Evolutionary conservation across 148 eudicot genomes (phyloP).

Genomic region (Salicornia ramosissima): DNA sequence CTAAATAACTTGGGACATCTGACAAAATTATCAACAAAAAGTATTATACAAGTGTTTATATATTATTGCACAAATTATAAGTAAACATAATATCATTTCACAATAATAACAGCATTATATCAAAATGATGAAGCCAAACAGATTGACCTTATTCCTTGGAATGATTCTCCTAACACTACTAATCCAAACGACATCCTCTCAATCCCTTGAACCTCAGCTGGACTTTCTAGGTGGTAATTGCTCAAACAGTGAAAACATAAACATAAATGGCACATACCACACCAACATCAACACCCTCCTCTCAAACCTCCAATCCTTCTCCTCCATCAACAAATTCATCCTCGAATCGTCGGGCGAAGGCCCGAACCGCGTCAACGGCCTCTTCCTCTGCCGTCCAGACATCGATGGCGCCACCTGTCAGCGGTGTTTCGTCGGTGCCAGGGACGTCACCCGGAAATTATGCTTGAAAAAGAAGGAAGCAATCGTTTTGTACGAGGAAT

Average conservation of each 20-base stretch:
- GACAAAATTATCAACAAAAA: no score
- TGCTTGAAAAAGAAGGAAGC: conserved; percentile 20
- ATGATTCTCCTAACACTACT: background rate
- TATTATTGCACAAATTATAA: no score
- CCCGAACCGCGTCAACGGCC: conserved; percentile 15
- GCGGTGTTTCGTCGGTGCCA: background rate
- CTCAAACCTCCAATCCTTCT: background rate
- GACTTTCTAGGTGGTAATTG: background rate
- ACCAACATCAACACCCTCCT: conserved; percentile 15
- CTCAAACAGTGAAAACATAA: background rate
- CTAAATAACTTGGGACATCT: no score
- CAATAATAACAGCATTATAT: no score
- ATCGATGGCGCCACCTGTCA: conserved; percentile 16
- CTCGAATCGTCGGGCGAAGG: conserved; percentile 9
- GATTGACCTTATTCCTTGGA: background rate
- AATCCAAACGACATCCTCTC: background rate
- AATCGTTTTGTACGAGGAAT: conserved; percentile 9
- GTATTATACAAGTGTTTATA: no score
- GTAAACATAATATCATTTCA: no score
- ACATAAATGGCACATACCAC: conserved; percentile 11
- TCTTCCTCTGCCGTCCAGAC: conserved; percentile 23
- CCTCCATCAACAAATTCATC: conserved; percentile 8
- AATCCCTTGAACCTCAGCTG: conserved; percentile 12
- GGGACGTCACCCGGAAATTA: background rate
- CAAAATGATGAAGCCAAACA: background rate